phyloP scores from a whole-genome alignment of 2,329 filamentous ascomycete species.

The Nigrospora oryzae region DNA sequence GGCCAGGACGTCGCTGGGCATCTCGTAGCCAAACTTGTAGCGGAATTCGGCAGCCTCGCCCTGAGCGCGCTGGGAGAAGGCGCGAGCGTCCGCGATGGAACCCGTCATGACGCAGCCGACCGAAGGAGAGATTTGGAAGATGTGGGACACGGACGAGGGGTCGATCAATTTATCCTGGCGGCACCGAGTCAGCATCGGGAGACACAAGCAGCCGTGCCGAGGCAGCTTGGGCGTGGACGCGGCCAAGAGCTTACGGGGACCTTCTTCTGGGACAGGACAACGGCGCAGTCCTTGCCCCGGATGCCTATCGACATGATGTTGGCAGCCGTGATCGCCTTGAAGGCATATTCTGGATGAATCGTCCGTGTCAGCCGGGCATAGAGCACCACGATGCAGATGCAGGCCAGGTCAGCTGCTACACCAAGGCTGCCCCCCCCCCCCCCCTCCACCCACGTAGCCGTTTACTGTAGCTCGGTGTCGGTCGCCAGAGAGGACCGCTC shows the following conservation, averaged over 20 bases:
- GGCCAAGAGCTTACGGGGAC: constrained; percentile 66
- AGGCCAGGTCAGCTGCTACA: too few relatives aligned
- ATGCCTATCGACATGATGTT: constrained; percentile 98
- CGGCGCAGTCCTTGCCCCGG: constrained; percentile 92
- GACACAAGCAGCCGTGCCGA: too few relatives aligned
- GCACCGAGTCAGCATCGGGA: background rate
- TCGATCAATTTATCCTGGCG: constrained; percentile 96
- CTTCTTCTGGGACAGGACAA: constrained; percentile 98
- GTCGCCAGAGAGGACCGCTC: background rate
- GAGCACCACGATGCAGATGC: too few relatives aligned
- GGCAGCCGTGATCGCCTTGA: constrained; percentile 98
- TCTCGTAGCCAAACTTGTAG: constrained; percentile 99
- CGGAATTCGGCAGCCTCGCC: constrained; percentile 95
- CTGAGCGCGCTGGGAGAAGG: constrained; percentile 85
- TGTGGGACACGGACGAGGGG: constrained; percentile 90
- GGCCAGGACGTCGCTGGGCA: constrained; percentile 94
- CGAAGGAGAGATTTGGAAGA: constrained; percentile 93
- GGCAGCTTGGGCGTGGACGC: background rate
- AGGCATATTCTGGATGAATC: constrained; percentile 79
- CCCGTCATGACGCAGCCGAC: constrained; percentile 98
- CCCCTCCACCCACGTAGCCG: too few relatives aligned
- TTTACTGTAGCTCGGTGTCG: too few relatives aligned
- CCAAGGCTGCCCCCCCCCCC: too few relatives aligned
- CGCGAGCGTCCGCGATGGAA: constrained; percentile 93
- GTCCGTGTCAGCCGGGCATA: too few relatives aligned